These are phyloP conservation scores for Trichoderma cornu-damae DNA, from an alignment of 2,329 filamentous ascomycete species.

Conservation along the genomic window DNA sequence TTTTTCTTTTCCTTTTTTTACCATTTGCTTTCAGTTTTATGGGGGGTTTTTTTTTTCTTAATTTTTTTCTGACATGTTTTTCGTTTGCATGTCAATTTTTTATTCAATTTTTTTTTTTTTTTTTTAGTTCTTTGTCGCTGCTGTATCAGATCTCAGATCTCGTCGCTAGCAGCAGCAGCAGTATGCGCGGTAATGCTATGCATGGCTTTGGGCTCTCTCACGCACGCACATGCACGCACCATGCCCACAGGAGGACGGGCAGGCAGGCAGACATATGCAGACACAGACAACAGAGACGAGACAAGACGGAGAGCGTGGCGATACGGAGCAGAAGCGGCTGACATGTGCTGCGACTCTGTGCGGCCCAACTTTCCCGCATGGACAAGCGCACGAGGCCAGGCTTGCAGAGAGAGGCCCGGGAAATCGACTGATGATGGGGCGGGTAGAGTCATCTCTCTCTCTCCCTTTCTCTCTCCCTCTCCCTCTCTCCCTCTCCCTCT, in stretches of 20 bases:
- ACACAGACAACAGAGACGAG: no score
- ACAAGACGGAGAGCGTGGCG: no score
- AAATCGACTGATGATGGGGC: not conserved
- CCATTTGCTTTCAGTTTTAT: no score
- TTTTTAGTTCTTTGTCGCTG: not conserved
- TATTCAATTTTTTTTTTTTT: not conserved
- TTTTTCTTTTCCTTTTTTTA: no score
- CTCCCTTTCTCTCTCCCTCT: no score
- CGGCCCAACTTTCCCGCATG: not conserved
- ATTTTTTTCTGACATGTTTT: not conserved
- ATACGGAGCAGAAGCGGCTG: not conserved
- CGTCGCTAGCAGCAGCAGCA: not conserved
- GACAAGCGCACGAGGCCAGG: not conserved
- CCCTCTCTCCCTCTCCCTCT: no score
- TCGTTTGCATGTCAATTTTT: not conserved
- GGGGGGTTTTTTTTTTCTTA: no score
- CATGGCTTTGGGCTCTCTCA: not conserved
- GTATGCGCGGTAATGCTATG: not conserved
- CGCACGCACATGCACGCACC: not conserved
- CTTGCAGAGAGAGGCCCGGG: no score
- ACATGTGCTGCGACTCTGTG: not conserved
- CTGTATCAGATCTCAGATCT: conserved; percentile 17
- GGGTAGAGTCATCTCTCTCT: no score
- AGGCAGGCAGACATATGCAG: no score
- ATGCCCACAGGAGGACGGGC: not conserved